These are phyloP conservation scores for Rhododendron simsii DNA, from an alignment of 148 eudicot species.

Conservation along the genomic window DNA sequence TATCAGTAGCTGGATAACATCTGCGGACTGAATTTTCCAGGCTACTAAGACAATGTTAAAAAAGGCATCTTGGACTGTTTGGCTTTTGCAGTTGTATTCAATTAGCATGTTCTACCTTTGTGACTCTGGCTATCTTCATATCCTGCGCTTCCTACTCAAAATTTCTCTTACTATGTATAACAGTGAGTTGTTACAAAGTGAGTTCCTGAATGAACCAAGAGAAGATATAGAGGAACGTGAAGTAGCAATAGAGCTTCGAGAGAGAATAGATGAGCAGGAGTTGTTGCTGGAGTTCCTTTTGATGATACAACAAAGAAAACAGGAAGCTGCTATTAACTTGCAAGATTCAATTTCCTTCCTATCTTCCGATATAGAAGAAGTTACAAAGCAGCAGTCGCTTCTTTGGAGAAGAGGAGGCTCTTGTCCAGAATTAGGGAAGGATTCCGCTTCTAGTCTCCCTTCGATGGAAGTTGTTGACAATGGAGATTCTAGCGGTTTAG, in stretches of 20 bases:
- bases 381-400: slow-evolving; percentile 43
- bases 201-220: slow-evolving; percentile 75
- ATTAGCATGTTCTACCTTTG: slow-evolving; percentile 3
- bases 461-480: slow-evolving; percentile 21
- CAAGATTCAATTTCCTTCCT: slow-evolving; percentile 60
- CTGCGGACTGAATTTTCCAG: not conserved
- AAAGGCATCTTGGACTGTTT: not conserved
- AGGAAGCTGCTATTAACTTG: slow-evolving; percentile 66
- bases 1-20: not conserved
- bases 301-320: slow-evolving; percentile 60
- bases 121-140: not conserved
- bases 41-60: not conserved
- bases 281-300: slow-evolving; percentile 73
- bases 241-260: slow-evolving; percentile 73
- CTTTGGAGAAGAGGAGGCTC: slow-evolving; percentile 41
- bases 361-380: slow-evolving; percentile 84
- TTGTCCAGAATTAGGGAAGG: slow-evolving; percentile 26
- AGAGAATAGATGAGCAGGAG: slow-evolving; percentile 85
- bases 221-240: slow-evolving; percentile 71
- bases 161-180: slow-evolving; percentile 1
- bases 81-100: not conserved
- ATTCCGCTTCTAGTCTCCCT: slow-evolving; percentile 33
- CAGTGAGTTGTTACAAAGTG: slow-evolving; percentile 91
- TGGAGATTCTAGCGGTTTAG: slow-evolving; percentile 37
- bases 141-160: not conserved